Evolutionary conservation across 441 rosid genomes (phyloP).

Genomic region (Pelargonium fulgidum): DNA sequence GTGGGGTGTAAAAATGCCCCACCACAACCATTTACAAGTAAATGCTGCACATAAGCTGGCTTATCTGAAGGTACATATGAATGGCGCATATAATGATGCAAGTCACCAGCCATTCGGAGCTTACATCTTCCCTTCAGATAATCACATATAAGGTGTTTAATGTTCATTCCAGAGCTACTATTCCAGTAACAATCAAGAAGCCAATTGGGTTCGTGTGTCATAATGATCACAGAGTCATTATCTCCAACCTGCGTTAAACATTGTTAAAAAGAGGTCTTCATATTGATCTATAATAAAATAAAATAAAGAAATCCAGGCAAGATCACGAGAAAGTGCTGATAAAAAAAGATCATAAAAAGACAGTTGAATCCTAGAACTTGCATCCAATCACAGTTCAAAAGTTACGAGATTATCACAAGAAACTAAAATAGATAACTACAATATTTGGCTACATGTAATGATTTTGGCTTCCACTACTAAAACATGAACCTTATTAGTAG

Average conservation of each 20-base stretch:
- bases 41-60: conserved; percentile 76
- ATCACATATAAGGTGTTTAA: conserved; percentile 71
- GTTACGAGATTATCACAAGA: not conserved
- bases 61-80: conserved; percentile 69
- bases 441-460: too few species aligned
- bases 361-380: not conserved
- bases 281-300: too few species aligned
- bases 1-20: conserved; percentile 99
- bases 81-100: conserved; percentile 98
- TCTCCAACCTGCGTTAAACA: conserved; percentile 51
- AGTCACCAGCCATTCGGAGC: conserved; percentile 93
- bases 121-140: conserved; percentile 88
- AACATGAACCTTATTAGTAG: too few species aligned
- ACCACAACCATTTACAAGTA: conserved; percentile 97
- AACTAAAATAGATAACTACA: not conserved
- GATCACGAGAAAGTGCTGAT: too few species aligned
- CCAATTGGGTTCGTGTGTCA: conserved; percentile 98
- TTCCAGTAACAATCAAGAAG: conserved; percentile 98
- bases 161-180: conserved; percentile 69
- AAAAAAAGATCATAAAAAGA: not conserved
- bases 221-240: conserved; percentile 70
- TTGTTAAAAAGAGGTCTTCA: not conserved
- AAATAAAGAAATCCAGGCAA: not conserved
- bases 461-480: too few species aligned
- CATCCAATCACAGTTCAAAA: not conserved